Base-by-base conservation (phyloP, 2,329 filamentous ascomycete species). In the Botrytis pseudocinerea region DNA sequence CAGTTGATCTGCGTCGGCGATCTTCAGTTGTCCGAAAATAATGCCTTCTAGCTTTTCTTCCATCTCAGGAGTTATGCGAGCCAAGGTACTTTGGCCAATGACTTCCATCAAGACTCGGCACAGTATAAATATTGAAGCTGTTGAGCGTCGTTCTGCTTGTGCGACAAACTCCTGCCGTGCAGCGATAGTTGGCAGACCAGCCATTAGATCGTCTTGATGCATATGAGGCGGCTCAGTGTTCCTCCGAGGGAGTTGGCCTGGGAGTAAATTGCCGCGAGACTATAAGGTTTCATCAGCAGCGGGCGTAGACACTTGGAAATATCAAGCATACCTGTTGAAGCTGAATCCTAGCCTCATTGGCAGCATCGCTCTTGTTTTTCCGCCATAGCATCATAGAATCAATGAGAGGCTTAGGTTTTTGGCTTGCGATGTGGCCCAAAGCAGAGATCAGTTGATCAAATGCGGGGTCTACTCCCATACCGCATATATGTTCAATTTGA, bases 371-470 rank as follows among this genome's bases (percentile, higher is more conserved):
- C 84, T 98, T 98, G 76, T 90, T 93, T 82, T 98, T 98, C 72
- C 96, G 91, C 96, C 96, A 99, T 46, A 97, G 88, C 93, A 99
- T 99, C 82, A 99, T 94, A 32, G 93, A 95, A 82, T 99, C 96
- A 79, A 99, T 98, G 69, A 99, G 84, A 8, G 94, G 93, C 81
- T 97, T 98, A 8, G 97, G 97, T 80, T 97, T 97, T 77, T 95
- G 92, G 74, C 94, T 93, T 70, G 95, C 94, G 79, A 99, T 97
- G 81, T 98, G 95, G 5, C 96, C 96, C 57, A 99, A 87, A 25
- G 97, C 96, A 42, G 91, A 90, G 76, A 99, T 97, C 78, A 97
- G 89, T 83, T 98, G 95, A 82, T 99, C 96, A 80, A 99, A 99
- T 18, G 89, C 90, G 2, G 91, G 88, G 81, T 99, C 96, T 59